Evolutionary conservation across 163 green algal species (phyloP), one percentile per base, ranked within the genome.

Genomic region (Volvox carteri): DNA sequence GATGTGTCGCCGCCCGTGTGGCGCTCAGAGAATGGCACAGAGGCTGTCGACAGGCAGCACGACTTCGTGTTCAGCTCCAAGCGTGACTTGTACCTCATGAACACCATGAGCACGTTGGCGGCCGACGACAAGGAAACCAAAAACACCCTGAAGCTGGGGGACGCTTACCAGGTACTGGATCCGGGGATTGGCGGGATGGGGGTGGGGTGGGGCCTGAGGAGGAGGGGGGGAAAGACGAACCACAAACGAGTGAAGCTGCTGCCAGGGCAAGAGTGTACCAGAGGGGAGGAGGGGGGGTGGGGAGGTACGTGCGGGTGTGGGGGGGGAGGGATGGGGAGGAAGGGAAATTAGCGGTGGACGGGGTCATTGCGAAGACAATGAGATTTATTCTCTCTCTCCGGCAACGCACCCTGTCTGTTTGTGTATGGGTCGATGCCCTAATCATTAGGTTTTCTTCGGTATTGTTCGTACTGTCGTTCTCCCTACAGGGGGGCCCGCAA

Each of bases 131-230:
- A 37, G 3, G 78, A 86, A 1, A 42, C 78, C 78, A 76, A 76
- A 41, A 14, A 1, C 41, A 86, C 78, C 9, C 58, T 86, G 2
- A 76, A 44, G 78, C 39, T 86, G 25, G 78, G 78, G 0, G 58
- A 86, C 19, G 56, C 78, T 11, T 86, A 86, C 58, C 78, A 86
- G 78, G 78, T 86, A 42, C 2, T n/a, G n/a, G n/a, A n/a, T n/a
- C n/a, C n/a, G n/a, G n/a, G n/a, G n/a, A n/a, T n/a, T n/a, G n/a
- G n/a, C n/a, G n/a, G n/a, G n/a, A n/a, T n/a, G n/a, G n/a, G n/a
- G n/a, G n/a, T n/a, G n/a, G n/a, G n/a, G n/a, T n/a, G n/a, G n/a
- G n/a, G n/a, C n/a, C n/a, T n/a, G n/a, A n/a, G n/a, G n/a, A n/a
- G n/a, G n/a, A n/a, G n/a, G n/a, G n/a, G n/a, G n/a, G n/a, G n/a